These are phyloP conservation scores for Aureobasidium lini DNA, from an alignment of 2,329 filamentous ascomycete species.

Conservation along the genomic window DNA sequence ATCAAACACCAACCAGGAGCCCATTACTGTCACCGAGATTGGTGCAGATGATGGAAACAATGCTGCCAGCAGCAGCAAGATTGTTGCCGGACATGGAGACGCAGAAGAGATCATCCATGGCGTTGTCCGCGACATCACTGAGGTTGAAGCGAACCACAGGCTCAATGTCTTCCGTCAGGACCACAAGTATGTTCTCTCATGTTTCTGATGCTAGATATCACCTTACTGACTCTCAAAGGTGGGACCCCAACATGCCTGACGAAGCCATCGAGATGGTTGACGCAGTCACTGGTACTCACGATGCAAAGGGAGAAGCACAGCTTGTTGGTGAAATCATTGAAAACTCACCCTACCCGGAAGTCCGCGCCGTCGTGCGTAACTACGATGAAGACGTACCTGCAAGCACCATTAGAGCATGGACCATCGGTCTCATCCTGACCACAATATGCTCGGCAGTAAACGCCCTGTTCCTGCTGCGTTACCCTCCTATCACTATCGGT, in stretches of 20 bases:
- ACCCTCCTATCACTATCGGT: conserved; percentile 81
- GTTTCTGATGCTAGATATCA: no score
- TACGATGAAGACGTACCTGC: conserved; percentile 57
- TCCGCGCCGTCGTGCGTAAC: conserved; percentile 56
- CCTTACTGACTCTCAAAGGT: conserved; percentile 37
- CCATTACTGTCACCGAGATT: conserved; percentile 14
- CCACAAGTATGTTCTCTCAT: conserved; percentile 50
- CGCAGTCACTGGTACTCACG: conserved; percentile 46
- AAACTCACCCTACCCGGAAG: conserved; percentile 61
- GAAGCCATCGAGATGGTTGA: conserved; percentile 56
- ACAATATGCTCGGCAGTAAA: conserved; percentile 57
- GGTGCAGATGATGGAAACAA: conserved; percentile 9
- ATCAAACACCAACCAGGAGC: conserved; percentile 18
- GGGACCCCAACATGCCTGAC: conserved; percentile 43
- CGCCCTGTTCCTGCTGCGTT: conserved; percentile 81
- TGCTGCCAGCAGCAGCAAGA: conserved; percentile 15
- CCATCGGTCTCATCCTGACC: conserved; percentile 53
- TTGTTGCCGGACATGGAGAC: conserved; percentile 17
- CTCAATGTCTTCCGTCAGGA: conserved; percentile 52
- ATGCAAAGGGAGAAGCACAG: conserved; percentile 49
- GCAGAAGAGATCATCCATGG: conserved; percentile 15
- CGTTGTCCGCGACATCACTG: conserved; percentile 18
- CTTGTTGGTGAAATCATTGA: conserved; percentile 56
- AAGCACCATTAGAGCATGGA: conserved; percentile 59
- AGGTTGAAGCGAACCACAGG: conserved; percentile 21